Evolutionary conservation across 1,284 basidiomycete genomes (phyloP).

Genomic region (Ustilago crameri): DNA sequence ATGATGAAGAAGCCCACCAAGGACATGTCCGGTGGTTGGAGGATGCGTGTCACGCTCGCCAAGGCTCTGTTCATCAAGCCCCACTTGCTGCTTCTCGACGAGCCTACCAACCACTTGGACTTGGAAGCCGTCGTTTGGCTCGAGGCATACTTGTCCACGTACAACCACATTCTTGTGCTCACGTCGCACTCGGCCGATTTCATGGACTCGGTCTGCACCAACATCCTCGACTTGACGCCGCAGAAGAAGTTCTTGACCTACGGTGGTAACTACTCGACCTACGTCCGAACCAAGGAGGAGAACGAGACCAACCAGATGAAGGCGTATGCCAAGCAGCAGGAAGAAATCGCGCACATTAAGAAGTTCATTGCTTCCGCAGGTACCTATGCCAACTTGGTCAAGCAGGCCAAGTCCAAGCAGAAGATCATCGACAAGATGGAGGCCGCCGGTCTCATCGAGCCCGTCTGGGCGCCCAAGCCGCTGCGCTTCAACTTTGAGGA

Average conservation of each 20-base stretch:
- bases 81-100: constrained; percentile 88
- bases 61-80: constrained; percentile 96
- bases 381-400: constrained; percentile 98
- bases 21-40: constrained; percentile 99
- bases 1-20: constrained; percentile 99
- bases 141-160: constrained; percentile 95
- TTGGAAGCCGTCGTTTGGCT: constrained; percentile 98
- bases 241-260: constrained; percentile 88
- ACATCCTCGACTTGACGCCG: constrained; percentile 93
- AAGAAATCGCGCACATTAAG: constrained; percentile 97
- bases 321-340: constrained; percentile 97
- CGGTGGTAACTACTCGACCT: constrained; percentile 95
- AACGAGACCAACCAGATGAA: constrained; percentile 99
- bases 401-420: constrained; percentile 99
- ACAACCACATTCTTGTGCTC: constrained; percentile 93
- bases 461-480: constrained; percentile 79
- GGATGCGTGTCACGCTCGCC: constrained; percentile 97
- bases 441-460: constrained; percentile 95
- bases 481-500: constrained; percentile 97
- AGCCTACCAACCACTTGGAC: constrained; percentile 82
- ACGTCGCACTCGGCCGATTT: constrained; percentile 98
- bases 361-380: constrained; percentile 96
- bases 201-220: constrained; percentile 87
- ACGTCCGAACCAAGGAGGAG: constrained; percentile 93
- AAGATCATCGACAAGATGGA: constrained; percentile 99